Conservation (phyloP, 164 flowering plant species). For the Umbellularia californica region DNA sequence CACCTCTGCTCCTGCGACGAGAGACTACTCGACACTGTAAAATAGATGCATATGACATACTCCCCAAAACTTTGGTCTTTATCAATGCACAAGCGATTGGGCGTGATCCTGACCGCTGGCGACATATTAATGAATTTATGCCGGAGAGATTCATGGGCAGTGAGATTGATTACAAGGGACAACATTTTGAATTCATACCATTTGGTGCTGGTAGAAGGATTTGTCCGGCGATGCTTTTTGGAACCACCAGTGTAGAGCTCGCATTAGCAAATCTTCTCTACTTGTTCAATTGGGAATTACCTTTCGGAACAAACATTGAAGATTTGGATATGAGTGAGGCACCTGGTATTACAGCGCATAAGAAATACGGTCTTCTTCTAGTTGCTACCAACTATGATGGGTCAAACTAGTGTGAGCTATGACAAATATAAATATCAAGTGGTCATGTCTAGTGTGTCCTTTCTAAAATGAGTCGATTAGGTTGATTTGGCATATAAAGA, state of each 20-base stretch:
- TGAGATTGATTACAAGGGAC: background rate
- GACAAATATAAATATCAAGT: too few relatives aligned
- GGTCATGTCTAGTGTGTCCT: too few relatives aligned
- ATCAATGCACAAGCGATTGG: constrained; percentile 28
- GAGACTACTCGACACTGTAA: constrained; percentile 18
- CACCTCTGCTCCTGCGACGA: constrained; percentile 26
- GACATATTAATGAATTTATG: constrained; percentile 18
- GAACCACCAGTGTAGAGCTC: background rate
- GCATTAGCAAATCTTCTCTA: background rate
- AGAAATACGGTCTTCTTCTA: background rate
- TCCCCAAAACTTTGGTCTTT: constrained; percentile 20
- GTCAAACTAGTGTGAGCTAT: background rate
- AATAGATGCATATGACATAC: constrained; percentile 22
- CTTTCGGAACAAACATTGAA: background rate
- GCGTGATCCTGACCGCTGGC: constrained; percentile 22
- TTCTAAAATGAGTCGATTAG: too few relatives aligned
- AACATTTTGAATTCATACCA: background rate
- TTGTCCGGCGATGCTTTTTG: background rate
- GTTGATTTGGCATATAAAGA: too few relatives aligned
- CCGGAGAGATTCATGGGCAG: constrained; percentile 29
- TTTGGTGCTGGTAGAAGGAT: background rate
- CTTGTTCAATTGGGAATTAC: background rate
- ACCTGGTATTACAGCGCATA: background rate
- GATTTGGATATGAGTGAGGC: background rate
- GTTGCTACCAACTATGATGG: background rate